Conservation (phyloP, 257 asterid genomes). For the Paulownia fortunei region DNA sequence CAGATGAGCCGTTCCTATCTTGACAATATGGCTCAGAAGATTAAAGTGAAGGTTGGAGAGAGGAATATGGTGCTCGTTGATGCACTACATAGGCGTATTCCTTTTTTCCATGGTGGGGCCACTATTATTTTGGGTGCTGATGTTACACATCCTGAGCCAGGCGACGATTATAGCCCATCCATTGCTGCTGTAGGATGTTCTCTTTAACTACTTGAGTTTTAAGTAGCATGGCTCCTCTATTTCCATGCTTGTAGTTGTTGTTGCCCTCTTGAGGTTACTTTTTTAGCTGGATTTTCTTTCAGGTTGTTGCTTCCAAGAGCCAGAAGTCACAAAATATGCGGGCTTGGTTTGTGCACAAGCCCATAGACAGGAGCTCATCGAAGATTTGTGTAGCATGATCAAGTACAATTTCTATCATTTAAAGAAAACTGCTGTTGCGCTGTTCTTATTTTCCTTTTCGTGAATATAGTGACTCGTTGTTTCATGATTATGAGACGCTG, state of each 20-base stretch:
- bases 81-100: constrained; percentile 73
- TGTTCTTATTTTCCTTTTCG: no score
- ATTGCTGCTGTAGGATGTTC: constrained; percentile 70
- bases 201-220: no score
- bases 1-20: constrained; percentile 71
- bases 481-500: no score
- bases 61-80: constrained; percentile 79
- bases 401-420: constrained; percentile 43
- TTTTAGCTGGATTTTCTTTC: constrained; percentile 16
- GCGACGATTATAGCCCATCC: constrained; percentile 90
- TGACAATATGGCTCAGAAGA: constrained; percentile 80
- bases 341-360: constrained; percentile 89
- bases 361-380: constrained; percentile 81
- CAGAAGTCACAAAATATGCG: constrained; percentile 78
- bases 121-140: constrained; percentile 91
- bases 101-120: constrained; percentile 74
- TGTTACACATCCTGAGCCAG: constrained; percentile 90
- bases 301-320: constrained; percentile 97
- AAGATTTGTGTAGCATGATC: constrained; percentile 86
- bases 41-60: constrained; percentile 86
- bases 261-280: not conserved
- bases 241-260: not conserved
- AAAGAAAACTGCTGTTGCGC: no score
- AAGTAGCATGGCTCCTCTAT: no score
- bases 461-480: no score